Evolutionary conservation across 257 asterid species (phyloP), one percentile per base, ranked within the genome.

Genomic region (Forsythia viridissima): DNA sequence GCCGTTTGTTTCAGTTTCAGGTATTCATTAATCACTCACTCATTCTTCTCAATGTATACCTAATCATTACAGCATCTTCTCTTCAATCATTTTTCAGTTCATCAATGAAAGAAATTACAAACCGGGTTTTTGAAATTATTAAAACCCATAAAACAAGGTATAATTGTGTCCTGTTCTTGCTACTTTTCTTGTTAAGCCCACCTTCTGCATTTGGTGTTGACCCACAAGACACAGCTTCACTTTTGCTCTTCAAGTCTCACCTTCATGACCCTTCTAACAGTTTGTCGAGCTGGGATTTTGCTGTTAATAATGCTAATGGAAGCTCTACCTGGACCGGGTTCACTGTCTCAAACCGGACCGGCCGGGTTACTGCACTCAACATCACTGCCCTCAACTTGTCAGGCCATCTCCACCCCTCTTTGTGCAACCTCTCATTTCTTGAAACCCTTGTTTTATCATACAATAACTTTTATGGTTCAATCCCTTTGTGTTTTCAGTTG

Each of bases 341-440:
- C 75, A 73, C 90, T 75, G 51, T 86, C 85, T 90, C 95, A 52
- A 87, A 85, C 85, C 83, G 66, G 80, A 89, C 92, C 67, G 95
- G 93, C 63, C 87, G 91, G 63, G 83, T 91, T 73, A 83, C 86
- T 74, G 78, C 82, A n/a, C 92, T 95, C 74, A 92, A 95, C 86
- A 97, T 95, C 76, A 87, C 93, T 46, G 84, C 89, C 66, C 85
- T 86, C 52, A 87, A 75, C 83, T 86, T 95, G 84, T 81, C 90
- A 34, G 98, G 98, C 41, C 84, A 76, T 41, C 34, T 95, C 63
- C 88, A 80, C 76, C 81, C 92, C 81, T 92, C 90, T 81, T 74
- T 95, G 84, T 95, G 99, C 81, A 87, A 82, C 86, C 91, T 95
- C 73, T 70, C 92, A 18, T 85, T 80, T 52, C 91, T 95, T 37